phyloP scores from a whole-genome alignment of 2,329 filamentous ascomycete genomes.

The Sporothrix mexicana region DNA sequence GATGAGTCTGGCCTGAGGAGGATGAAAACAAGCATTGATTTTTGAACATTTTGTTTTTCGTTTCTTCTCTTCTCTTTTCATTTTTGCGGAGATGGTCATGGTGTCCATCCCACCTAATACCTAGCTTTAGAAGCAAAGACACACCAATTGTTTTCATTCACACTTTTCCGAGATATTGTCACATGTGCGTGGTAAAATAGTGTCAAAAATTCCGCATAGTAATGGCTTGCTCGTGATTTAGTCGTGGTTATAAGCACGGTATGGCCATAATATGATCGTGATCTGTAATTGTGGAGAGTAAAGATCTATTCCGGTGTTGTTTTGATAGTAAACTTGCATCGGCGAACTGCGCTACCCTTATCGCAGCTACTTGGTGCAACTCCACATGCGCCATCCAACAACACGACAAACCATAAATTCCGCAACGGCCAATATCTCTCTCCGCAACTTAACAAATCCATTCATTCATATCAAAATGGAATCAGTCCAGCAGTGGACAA shows the following conservation, averaged over 20 bases:
- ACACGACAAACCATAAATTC: not conserved
- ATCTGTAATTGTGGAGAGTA: too few species aligned
- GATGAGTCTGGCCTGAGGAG: not conserved
- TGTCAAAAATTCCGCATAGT: too few species aligned
- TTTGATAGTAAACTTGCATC: conserved; percentile 1
- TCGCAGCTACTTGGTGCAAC: not conserved
- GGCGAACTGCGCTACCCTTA: conserved; percentile 18
- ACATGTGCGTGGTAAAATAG: too few species aligned
- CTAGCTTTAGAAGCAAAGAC: conserved; percentile 12
- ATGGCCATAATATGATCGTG: too few species aligned
- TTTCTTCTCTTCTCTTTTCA: not conserved
- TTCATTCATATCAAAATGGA: not conserved
- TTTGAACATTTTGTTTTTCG: conserved; percentile 22
- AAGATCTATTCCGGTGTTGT: not conserved
- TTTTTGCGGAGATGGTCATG: not conserved
- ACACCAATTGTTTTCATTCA: conserved; percentile 7
- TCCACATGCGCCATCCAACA: not conserved
- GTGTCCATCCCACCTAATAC: conserved; percentile 24
- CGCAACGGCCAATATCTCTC: too few species aligned
- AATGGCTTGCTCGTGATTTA: too few species aligned
- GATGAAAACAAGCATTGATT: conserved; percentile 27
- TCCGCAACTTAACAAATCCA: too few species aligned
- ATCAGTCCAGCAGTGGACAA: conserved; percentile 57
- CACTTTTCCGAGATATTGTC: too few species aligned
- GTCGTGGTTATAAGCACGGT: not conserved